These are phyloP conservation scores for Pestalotiopsis sp. DNA, from an alignment of 2,329 filamentous ascomycete species.

Conservation along the genomic window DNA sequence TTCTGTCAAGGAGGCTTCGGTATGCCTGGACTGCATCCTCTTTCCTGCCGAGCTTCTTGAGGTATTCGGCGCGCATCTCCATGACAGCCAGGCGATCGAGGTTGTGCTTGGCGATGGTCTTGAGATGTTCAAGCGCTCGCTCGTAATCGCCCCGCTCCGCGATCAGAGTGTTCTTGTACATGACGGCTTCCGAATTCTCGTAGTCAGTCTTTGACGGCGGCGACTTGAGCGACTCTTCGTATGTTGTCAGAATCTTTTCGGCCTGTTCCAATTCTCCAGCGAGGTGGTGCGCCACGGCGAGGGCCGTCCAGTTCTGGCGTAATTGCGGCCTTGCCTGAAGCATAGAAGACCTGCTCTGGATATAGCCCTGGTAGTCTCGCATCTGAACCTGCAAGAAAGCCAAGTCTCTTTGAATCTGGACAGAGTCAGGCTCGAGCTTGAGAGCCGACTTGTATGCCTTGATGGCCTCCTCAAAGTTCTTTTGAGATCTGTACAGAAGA, in stretches of 20 bases:
- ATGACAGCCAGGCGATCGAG: constrained; percentile 84
- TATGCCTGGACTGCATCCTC: constrained; percentile 85
- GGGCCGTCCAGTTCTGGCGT: constrained; percentile 95
- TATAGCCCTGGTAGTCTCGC: constrained; percentile 91
- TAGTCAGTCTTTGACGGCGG: constrained; percentile 77
- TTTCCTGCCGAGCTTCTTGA: constrained; percentile 75
- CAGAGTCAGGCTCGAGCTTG: constrained; percentile 88
- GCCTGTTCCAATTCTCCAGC: constrained; percentile 84
- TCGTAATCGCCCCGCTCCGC: constrained; percentile 84
- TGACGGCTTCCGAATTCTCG: constrained; percentile 89
- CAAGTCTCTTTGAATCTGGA: constrained; percentile 91
- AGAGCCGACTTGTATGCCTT: constrained; percentile 98
- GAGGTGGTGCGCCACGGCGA: constrained; percentile 91
- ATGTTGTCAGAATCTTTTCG: constrained; percentile 88
- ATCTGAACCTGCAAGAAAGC: constrained; percentile 95
- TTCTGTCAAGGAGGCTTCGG: constrained; percentile 78
- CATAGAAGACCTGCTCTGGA: constrained; percentile 87
- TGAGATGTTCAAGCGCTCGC: constrained; percentile 83
- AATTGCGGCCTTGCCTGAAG: constrained; percentile 80
- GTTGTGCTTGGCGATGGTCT: constrained; percentile 74
- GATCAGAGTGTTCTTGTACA: constrained; percentile 96
- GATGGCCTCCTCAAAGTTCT: constrained; percentile 99
- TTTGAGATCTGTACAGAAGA: constrained; percentile 86
- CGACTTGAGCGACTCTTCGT: constrained; percentile 89
- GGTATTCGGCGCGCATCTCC: constrained; percentile 84